phyloP scores from a whole-genome alignment of 1,284 basidiomycete genomes.

The Tilletiopsis washingtonensis region DNA sequence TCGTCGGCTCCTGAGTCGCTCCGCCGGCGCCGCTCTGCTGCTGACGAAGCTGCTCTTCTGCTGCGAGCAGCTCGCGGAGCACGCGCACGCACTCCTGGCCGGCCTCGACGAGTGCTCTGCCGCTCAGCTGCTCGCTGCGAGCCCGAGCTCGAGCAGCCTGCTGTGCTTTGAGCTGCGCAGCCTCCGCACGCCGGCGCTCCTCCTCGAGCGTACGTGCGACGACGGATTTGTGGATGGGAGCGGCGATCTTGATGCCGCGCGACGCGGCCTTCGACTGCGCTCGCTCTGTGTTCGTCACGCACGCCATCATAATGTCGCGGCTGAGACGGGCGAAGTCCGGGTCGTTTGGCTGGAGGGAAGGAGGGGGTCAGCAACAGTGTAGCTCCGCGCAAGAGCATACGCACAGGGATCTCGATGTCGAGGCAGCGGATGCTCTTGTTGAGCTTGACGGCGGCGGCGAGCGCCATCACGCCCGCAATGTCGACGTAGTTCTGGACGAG shows the following conservation, averaged over 20 bases:
- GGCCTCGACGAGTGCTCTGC: conserved; percentile 11
- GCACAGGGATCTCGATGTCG: conserved; percentile 79
- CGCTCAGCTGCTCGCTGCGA: conserved; percentile 8
- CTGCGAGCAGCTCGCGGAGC: conserved; percentile 18
- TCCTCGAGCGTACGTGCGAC: conserved; percentile 18
- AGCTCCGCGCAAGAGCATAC: too few species aligned
- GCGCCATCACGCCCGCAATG: conserved; percentile 83
- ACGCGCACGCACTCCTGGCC: conserved; percentile 22
- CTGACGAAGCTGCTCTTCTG: conserved; percentile 21
- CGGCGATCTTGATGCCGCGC: conserved; percentile 29
- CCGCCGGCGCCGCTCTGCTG: conserved; percentile 14
- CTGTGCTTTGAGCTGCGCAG: conserved; percentile 14
- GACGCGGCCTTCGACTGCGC: conserved; percentile 25
- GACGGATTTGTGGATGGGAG: conserved; percentile 39
- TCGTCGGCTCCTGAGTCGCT: conserved; percentile 8
- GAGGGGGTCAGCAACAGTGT: too few species aligned
- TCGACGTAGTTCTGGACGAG: conserved; percentile 57
- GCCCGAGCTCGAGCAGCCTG: conserved; percentile 12
- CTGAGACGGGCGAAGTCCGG: conserved; percentile 66
- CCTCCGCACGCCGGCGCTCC: conserved; percentile 36
- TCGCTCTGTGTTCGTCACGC: conserved; percentile 57
- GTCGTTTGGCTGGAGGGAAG: too few species aligned
- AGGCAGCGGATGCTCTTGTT: conserved; percentile 83
- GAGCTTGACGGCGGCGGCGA: conserved; percentile 70
- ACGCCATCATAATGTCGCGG: conserved; percentile 59